Evolutionary conservation across 2,329 filamentous ascomycete genomes (phyloP), one percentile per base, ranked within the genome.

Genomic region (Sporothrix sp.): DNA sequence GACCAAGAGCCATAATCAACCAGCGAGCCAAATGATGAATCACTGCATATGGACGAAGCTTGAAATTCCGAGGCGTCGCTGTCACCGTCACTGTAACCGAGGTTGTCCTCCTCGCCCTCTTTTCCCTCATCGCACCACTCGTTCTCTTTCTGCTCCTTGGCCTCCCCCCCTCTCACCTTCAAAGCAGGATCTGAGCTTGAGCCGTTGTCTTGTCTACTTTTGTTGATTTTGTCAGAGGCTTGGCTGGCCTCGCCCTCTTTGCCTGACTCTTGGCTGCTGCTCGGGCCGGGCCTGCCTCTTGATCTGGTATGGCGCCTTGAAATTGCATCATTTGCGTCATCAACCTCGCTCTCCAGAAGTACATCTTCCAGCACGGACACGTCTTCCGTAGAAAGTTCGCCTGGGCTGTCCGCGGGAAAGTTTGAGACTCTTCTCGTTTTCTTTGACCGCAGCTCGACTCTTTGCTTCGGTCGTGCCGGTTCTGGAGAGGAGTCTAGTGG

Each of bases 311-410:
- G n/a, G n/a, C n/a, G n/a, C n/a, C n/a, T n/a, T n/a, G n/a, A n/a
- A n/a, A n/a, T n/a, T n/a, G n/a, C n/a, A n/a, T n/a, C n/a, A n/a
- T n/a, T n/a, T n/a, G n/a, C n/a, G n/a, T n/a, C n/a, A n/a, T n/a
- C n/a, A n/a, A n/a, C n/a, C n/a, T 35, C 27, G 10, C 25, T 36
- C 7, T 48, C 35, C 2, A 42, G 20, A 1, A 35, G 14, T 2
- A 56, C 39, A 8, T 55, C 48, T 20, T 58, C 50, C n/a, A 55
- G n/a, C 2, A 55, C 50, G 4, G 49, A 36, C 4, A 43, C 53
- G n/a, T 54, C 52, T 46, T 57, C 52, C 3, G 51, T 52, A 2
- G 56, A 55, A 0, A 54, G 45, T n/a, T 56, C 55, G 13, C 43
- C 47, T 9, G n/a, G 39, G 11, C 54, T 43, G 28, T 55, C 51